A percentile compares a stretch with the other conserved stretches of the same genome.
Conservation (phyloP, 768 basidiomycete genomes). For the Mrakia gelida region DNA sequence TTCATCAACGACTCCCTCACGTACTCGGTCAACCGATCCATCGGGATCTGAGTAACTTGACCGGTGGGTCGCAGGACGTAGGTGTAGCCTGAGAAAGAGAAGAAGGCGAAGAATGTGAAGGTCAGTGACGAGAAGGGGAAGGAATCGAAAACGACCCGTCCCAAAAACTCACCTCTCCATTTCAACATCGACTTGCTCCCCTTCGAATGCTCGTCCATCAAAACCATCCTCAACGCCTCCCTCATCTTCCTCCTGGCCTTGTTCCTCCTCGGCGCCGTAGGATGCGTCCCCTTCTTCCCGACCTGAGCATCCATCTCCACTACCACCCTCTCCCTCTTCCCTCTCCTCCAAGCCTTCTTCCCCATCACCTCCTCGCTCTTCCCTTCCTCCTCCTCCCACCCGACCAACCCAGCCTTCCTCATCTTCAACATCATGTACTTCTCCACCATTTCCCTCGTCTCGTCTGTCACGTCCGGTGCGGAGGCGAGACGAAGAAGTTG, state of each 20-base stretch:
- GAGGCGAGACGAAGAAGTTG: not conserved
- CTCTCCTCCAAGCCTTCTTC: not conserved
- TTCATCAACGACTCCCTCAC: not conserved
- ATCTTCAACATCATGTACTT: conserved; percentile 1
- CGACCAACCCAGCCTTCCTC: not conserved
- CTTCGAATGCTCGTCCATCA: not conserved
- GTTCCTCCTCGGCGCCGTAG: not conserved
- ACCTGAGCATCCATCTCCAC: not conserved
- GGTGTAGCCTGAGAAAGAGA: not conserved
- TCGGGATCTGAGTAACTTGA: not conserved
- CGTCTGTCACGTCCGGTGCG: not conserved
- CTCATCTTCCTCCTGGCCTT: not conserved
- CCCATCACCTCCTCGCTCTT: not conserved
- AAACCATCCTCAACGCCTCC: not conserved
- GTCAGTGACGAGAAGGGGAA: not conserved
- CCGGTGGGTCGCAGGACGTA: not conserved
- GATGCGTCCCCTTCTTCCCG: not conserved
- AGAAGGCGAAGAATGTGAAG: not conserved
- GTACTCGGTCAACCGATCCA: not conserved
- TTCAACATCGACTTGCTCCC: not conserved
- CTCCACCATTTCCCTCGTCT: not conserved
- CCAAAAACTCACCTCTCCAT: not conserved
- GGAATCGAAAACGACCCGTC: not conserved
- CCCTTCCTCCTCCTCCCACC: not conserved
- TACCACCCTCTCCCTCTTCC: conserved; percentile 5